Evolutionary conservation across 768 basidiomycete species (phyloP), one percentile per base, ranked within the genome.

Genomic region (Coprinopsis cinerea): DNA sequence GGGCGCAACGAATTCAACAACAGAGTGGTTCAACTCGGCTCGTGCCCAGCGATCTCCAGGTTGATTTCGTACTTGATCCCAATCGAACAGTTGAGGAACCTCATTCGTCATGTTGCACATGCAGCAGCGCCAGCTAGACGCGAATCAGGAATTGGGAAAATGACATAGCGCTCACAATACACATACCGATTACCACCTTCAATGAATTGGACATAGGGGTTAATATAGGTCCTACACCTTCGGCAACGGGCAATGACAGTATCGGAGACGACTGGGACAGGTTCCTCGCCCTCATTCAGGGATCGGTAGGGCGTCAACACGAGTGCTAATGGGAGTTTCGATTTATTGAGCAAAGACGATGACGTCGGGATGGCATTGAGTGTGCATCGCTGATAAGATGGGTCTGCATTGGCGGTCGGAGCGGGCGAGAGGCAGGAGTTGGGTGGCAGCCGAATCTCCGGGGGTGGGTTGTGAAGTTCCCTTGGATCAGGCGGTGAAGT

Each of bases 51-150:
- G 74, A 67, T 99, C 96, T 11, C 91, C 94, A 25, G 93, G 94
- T 65, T 92, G 88, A 62, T 95, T 96, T 55, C 81, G 83, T 47
- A 76, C 80, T 66, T 93, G 90, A 64, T 99, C 92, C 96, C 96
- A 99, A 64, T 99, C 96, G 63, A 98, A 98, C 45, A 96, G 73
- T 59, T 97, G 94, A 20, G 96, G 96, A 0, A 98, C 94, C 67
- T 98, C 96, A 64, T 98, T 99, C 35, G 91, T 88, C 78, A 98
- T 83, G 60, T 87, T 90, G 67, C 96, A 99, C 92, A 99, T 92
- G 68, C 92, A 95, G 67, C 96, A 99, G 64, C 96, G 88, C 96
- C 96, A 99, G 55, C 88, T 87, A 49, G 4, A 45, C n/a, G 2
- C 45, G 47, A 45, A 25, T 39, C 22, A 46, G 49, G 26, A 51